A percentile compares a stretch with the other conserved stretches of the same genome.
Evolutionary conservation across 2,329 filamentous ascomycete species (phyloP).

Genomic region (Monilinia laxa): DNA sequence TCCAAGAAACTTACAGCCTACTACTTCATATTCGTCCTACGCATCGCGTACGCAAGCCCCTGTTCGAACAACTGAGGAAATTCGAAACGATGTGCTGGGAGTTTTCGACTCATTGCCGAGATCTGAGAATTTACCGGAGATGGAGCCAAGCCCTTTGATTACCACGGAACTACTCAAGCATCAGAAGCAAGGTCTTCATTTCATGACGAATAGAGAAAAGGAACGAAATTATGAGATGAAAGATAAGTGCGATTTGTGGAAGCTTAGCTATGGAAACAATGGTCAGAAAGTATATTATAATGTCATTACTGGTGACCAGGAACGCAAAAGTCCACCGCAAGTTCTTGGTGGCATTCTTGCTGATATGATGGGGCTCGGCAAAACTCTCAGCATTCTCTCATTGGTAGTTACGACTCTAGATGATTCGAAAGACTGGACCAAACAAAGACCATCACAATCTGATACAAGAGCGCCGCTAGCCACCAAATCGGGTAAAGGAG

Average conservation of each 20-base stretch:
- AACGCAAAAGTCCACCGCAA: conserved; percentile 60
- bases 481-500: conserved; percentile 34
- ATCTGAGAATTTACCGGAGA: conserved; percentile 71
- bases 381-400: conserved; percentile 81
- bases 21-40: conserved; percentile 40
- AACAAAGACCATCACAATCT: conserved; percentile 47
- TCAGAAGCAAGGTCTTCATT: conserved; percentile 86
- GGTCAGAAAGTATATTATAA: conserved; percentile 71
- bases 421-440: conserved; percentile 62
- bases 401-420: conserved; percentile 66
- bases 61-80: conserved; percentile 75
- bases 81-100: conserved; percentile 77
- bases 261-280: conserved; percentile 54
- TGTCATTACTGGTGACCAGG: conserved; percentile 74
- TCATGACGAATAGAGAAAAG: conserved; percentile 78
- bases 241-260: conserved; percentile 72
- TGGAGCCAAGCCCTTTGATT: conserved; percentile 63
- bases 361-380: conserved; percentile 88
- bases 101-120: conserved; percentile 85
- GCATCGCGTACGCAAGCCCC: conserved; percentile 40
- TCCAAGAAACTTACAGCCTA: conserved; percentile 29
- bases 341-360: conserved; percentile 73
- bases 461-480: conserved; percentile 37
- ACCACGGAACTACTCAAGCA: conserved; percentile 73
- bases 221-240: conserved; percentile 57